These are phyloP conservation scores for Talaromyces pinophilus DNA, from an alignment of 2,329 filamentous ascomycete species.

Conservation along the genomic window DNA sequence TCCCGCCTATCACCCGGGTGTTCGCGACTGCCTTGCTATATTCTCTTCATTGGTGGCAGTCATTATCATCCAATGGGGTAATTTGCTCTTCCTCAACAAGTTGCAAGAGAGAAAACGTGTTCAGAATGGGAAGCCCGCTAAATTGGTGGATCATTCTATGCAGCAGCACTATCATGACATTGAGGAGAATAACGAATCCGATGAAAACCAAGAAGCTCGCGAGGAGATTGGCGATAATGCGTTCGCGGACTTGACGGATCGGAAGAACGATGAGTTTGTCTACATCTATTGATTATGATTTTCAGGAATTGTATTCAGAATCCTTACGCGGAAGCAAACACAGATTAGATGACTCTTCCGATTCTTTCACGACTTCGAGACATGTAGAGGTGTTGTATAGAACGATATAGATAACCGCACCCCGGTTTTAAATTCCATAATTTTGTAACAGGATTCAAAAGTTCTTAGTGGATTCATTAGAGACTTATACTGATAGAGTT, in stretches of 20 bases:
- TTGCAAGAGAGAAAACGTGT: slow-evolving; percentile 58
- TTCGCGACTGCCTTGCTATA: slow-evolving; percentile 53
- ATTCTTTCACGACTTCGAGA: background rate
- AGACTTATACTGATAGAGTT: too few relatives aligned
- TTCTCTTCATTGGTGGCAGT: slow-evolving; percentile 55
- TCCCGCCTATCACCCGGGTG: slow-evolving; percentile 59
- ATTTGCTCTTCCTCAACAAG: slow-evolving; percentile 57
- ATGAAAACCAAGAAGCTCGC: background rate
- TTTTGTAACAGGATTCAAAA: too few relatives aligned
- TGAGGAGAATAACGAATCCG: slow-evolving; percentile 13
- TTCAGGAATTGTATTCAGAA: background rate
- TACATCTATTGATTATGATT: slow-evolving; percentile 54
- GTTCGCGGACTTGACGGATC: slow-evolving; percentile 63
- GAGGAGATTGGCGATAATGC: slow-evolving; percentile 51
- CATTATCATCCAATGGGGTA: slow-evolving; percentile 56
- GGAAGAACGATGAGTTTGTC: slow-evolving; percentile 68
- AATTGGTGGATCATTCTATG: slow-evolving; percentile 64
- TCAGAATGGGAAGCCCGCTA: slow-evolving; percentile 60
- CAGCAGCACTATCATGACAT: slow-evolving; percentile 50
- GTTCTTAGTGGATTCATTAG: too few relatives aligned
- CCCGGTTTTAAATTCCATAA: too few relatives aligned
- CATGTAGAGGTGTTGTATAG: too few relatives aligned
- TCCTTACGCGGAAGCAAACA: background rate
- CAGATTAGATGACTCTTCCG: background rate
- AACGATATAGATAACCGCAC: too few relatives aligned